Conservation (phyloP, 2,329 filamentous ascomycete genomes). For the Rutstroemia sp. region DNA sequence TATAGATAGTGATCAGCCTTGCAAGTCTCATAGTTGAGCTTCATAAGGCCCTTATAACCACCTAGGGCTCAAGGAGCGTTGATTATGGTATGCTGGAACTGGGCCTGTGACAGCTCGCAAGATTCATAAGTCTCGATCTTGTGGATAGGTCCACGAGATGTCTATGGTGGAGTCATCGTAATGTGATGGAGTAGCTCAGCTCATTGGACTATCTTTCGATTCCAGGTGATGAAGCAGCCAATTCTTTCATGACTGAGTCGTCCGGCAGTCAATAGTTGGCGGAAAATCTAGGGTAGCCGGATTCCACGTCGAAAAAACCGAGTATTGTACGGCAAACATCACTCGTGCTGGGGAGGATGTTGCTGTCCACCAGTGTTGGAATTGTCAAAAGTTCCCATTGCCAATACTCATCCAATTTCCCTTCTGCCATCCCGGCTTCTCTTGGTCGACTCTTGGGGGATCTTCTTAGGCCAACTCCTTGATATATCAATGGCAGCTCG, state of each 20-base stretch:
- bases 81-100: no score
- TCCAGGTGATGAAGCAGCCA: no score
- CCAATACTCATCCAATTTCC: neutral
- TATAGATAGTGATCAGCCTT: no score
- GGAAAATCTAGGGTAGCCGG: no score
- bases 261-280: no score
- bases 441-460: constrained; percentile 1
- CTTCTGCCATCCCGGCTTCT: constrained; percentile 1
- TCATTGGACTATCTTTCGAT: neutral
- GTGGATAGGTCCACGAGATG: neutral
- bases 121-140: neutral
- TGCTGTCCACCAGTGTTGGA: neutral
- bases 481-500: constrained; percentile 82
- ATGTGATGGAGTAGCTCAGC: neutral
- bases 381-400: neutral
- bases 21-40: no score
- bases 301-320: no score
- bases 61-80: no score
- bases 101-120: neutral
- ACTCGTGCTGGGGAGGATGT: neutral
- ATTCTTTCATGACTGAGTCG: no score
- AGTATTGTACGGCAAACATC: neutral
- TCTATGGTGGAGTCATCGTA: neutral
- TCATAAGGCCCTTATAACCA: no score
- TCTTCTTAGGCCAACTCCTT: constrained; percentile 83